phyloP scores from a whole-genome alignment of 2,329 filamentous ascomycete genomes.

The Aquanectria penicillioides region DNA sequence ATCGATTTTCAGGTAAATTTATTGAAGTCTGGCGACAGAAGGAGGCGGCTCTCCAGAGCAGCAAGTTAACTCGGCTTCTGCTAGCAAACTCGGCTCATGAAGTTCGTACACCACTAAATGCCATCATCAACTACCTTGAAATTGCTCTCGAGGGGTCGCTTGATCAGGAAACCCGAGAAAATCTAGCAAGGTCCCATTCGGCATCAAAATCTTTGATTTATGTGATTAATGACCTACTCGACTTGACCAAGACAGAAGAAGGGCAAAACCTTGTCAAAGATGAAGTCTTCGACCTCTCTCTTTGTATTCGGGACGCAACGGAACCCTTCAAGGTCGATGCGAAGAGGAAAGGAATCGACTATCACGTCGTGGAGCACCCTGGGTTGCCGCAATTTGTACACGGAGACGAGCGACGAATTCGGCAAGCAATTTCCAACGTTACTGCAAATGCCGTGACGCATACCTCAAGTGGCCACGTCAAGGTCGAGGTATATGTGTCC shows the following conservation, averaged over 20 bases:
- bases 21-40: conserved; percentile 95
- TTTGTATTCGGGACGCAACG: conserved; percentile 80
- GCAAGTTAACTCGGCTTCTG: conserved; percentile 80
- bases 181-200: conserved; percentile 84
- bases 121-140: conserved; percentile 94
- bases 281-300: conserved; percentile 78
- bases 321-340: conserved; percentile 79
- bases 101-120: conserved; percentile 89
- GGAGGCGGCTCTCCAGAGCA: conserved; percentile 83
- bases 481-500: conserved; percentile 74
- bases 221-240: conserved; percentile 91
- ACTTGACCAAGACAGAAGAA: conserved; percentile 88
- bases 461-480: conserved; percentile 74
- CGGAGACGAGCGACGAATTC: conserved; percentile 82
- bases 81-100: conserved; percentile 92
- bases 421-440: conserved; percentile 85
- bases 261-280: conserved; percentile 82
- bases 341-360: conserved; percentile 77
- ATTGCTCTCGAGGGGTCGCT: conserved; percentile 85
- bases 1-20: conserved; percentile 65
- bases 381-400: conserved; percentile 77
- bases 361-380: conserved; percentile 73
- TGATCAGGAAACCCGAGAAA: conserved; percentile 85
- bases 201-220: conserved; percentile 93
- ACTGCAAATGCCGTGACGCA: conserved; percentile 87